Percentiles rank a stretch among this genome's conserved stretches.
phyloP scores from a whole-genome alignment of 2,329 filamentous ascomycete genomes.

The Paecilomyces formosus region DNA sequence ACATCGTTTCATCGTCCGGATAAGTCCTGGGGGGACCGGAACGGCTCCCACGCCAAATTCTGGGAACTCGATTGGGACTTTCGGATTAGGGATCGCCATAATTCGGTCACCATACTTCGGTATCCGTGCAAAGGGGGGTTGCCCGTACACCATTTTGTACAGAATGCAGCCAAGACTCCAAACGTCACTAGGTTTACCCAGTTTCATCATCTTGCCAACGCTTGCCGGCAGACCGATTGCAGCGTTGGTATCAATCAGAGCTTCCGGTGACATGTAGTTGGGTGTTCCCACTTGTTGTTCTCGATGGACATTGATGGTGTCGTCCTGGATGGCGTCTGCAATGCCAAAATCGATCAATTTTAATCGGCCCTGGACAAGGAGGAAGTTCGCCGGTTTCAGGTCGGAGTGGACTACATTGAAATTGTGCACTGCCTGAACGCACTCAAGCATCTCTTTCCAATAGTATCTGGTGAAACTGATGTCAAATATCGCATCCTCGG shows the following conservation, averaged over 20 bases:
- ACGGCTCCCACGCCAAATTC: constrained; percentile 40
- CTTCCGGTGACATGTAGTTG: constrained; percentile 98
- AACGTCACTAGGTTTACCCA: constrained; percentile 91
- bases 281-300: constrained; percentile 93
- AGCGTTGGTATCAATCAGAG: constrained; percentile 78
- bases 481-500: constrained; percentile 70
- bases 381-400: constrained; percentile 94
- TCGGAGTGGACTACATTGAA: constrained; percentile 94
- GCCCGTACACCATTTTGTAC: constrained; percentile 97
- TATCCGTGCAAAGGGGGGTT: constrained; percentile 91
- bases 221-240: constrained; percentile 41
- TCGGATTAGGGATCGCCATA: constrained; percentile 44
- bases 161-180: constrained; percentile 96
- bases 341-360: constrained; percentile 99
- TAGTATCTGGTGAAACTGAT: constrained; percentile 90
- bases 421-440: constrained; percentile 79
- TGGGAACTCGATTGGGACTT: constrained; percentile 41
- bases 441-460: constrained; percentile 99
- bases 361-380: constrained; percentile 78
- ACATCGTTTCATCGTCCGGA: constrained; percentile 50
- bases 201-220: constrained; percentile 72
- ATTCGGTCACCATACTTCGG: constrained; percentile 78
- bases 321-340: constrained; percentile 92
- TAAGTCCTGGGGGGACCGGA: constrained; percentile 47
- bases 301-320: constrained; percentile 95